phyloP scores from a whole-genome alignment of 2,329 filamentous ascomycete genomes.

The Stagonosporopsis chrysanthemi region DNA sequence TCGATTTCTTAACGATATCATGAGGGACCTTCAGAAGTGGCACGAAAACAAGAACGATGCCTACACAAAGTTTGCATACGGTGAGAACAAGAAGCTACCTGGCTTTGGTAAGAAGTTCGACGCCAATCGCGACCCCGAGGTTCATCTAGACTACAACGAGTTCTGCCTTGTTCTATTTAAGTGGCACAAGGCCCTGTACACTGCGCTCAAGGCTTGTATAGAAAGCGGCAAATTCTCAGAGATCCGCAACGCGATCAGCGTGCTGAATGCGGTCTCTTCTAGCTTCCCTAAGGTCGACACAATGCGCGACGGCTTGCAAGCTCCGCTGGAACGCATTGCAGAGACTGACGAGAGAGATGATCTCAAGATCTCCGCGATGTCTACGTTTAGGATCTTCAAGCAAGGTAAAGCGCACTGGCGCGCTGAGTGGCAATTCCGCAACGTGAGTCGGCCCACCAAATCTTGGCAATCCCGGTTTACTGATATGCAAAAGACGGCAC shows the following conservation, averaged over 20 bases:
- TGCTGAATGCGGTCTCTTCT: conserved; percentile 81
- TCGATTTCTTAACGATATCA: conserved; percentile 82
- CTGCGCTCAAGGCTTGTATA: conserved; percentile 81
- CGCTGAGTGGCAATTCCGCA: conserved; percentile 76
- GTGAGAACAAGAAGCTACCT: conserved; percentile 68
- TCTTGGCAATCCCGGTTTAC: neutral
- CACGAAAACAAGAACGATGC: conserved; percentile 72
- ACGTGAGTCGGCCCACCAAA: conserved; percentile 56
- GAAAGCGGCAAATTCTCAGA: conserved; percentile 93
- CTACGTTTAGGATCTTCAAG: conserved; percentile 73
- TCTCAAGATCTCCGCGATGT: conserved; percentile 75
- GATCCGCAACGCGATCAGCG: conserved; percentile 91
- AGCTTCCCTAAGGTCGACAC: conserved; percentile 90
- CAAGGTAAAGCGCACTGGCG: conserved; percentile 73
- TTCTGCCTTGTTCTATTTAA: conserved; percentile 86
- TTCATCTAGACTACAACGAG: conserved; percentile 81
- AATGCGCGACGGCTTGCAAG: conserved; percentile 75
- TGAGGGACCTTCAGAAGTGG: conserved; percentile 84
- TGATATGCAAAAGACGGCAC: conserved; percentile 31
- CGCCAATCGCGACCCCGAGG: conserved; percentile 71
- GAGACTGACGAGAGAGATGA: conserved; percentile 70
- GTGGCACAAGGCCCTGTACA: conserved; percentile 86
- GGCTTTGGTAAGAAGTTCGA: conserved; percentile 82
- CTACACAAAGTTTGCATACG: conserved; percentile 85
- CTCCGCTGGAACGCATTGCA: conserved; percentile 68